Base-by-base conservation (phyloP, 495 filamentous ascomycete genomes). In the Pyrenopolyporus hunteri region DNA sequence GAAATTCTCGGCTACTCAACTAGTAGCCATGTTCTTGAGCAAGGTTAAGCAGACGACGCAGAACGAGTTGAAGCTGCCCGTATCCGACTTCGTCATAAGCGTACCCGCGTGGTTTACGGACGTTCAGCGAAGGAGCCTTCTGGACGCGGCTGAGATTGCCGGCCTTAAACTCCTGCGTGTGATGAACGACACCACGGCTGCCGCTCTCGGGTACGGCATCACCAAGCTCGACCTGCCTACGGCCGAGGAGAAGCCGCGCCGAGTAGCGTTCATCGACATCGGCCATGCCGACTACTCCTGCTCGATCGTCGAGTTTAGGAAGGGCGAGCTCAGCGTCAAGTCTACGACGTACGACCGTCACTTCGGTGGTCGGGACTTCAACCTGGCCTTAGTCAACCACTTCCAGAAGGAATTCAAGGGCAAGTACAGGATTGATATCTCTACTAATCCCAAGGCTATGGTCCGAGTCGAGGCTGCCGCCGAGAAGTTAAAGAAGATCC, bases 401-500 rank as follows among this genome's bases (percentile, higher is more conserved):
- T 91, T 99, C 71, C 90, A 89, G 50, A 86, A 88, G 68, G 95
- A 98, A 74, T 98, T 97, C 81, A 90, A 89, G 77, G 88, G 91
- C 78, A 90, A 92, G 76, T 93, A 89, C 81, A 91, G 88, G 83
- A 87, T 94, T 58, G 89, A 96, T 74, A 92, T 99, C 80, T 82
- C 87, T 66, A 85, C 84, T 57, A 91, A 98, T 80, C 80, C 85
- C 58, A 97, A 97, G 83, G 94, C 92, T 50, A 83, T 87, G 75
- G 83, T 91, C 56, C 90, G 94, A 70, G 89, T 96, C 67, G 78
- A 89, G 10, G 87, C 91, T 49, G 93, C 89, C 40, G 89, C 91
- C 44, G 94, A 99, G 83, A 98, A 97, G 85, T 73, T 96, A 70
- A 99, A 99, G 91, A 98, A 98, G 85, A 88, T 99, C 49, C 83